phyloP scores from a whole-genome alignment of 2,329 filamentous ascomycete genomes.

The Fusarium stilboides region DNA sequence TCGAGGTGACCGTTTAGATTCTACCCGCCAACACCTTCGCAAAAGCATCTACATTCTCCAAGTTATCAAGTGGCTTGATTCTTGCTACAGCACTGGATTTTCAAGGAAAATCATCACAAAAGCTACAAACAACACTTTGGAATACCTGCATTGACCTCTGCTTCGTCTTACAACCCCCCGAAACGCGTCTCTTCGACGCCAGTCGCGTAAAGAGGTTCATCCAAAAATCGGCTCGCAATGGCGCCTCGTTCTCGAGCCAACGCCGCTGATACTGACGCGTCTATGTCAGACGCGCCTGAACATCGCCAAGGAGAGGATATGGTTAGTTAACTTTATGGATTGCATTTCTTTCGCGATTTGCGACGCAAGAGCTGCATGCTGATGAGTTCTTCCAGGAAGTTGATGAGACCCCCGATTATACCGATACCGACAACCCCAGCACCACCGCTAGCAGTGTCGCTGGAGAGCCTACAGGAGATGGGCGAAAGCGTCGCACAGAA shows the following conservation, averaged over 20 bases:
- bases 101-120: constrained; percentile 10
- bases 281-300: constrained; percentile 73
- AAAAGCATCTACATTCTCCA: constrained; percentile 53
- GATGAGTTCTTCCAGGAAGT: constrained; percentile 63
- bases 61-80: constrained; percentile 29
- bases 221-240: constrained; percentile 59
- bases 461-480: constrained; percentile 81
- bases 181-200: constrained; percentile 63
- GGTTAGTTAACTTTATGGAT: constrained; percentile 55
- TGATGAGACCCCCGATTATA: constrained; percentile 77
- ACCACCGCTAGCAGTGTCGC: constrained; percentile 87
- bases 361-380: constrained; percentile 23
- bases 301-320: constrained; percentile 63
- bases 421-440: constrained; percentile 77
- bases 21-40: constrained; percentile 51
- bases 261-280: constrained; percentile 72
- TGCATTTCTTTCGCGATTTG: background rate
- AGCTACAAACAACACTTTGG: background rate
- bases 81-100: constrained; percentile 21
- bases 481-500: constrained; percentile 87
- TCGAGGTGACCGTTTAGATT: constrained; percentile 56
- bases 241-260: constrained; percentile 68
- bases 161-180: constrained; percentile 37
- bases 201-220: constrained; percentile 69
- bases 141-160: constrained; percentile 19